A percentile compares a stretch with the other conserved stretches of the same genome.
phyloP scores from a whole-genome alignment of 2,329 filamentous ascomycete species.

The Verticillium isaacii region DNA sequence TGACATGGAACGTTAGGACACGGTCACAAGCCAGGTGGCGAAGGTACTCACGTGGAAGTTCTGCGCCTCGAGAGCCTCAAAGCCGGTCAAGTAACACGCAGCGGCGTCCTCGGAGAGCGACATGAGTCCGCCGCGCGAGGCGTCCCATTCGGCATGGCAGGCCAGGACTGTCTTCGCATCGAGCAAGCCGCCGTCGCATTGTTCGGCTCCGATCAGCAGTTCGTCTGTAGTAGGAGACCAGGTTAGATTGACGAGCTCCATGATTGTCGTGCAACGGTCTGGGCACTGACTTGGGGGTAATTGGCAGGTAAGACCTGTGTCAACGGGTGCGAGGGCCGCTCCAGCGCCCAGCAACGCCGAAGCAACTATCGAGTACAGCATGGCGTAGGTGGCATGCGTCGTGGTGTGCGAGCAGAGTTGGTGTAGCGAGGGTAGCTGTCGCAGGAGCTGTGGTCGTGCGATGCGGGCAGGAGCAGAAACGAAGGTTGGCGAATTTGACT shows the following conservation, averaged over 20 bases:
- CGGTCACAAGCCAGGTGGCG: background rate
- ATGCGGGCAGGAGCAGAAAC: background rate
- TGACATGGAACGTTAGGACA: slow-evolving; percentile 20
- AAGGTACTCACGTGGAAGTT: slow-evolving; percentile 51
- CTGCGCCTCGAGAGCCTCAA: slow-evolving; percentile 70
- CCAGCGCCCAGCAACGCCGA: background rate
- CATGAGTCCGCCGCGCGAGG: background rate
- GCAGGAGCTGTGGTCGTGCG: background rate
- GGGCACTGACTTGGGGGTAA: background rate
- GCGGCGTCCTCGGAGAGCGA: slow-evolving; percentile 63
- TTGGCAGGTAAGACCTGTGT: slow-evolving; percentile 2
- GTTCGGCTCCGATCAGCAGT: background rate
- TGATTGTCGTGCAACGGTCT: background rate
- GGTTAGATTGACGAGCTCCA: background rate
- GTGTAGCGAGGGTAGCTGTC: background rate
- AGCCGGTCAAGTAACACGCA: slow-evolving; percentile 80
- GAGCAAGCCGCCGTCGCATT: background rate
- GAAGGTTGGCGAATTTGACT: background rate
- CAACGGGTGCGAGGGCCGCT: slow-evolving; percentile 37
- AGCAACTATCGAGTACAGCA: background rate
- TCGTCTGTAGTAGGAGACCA: background rate
- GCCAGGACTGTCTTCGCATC: background rate
- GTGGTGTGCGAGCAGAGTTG: background rate
- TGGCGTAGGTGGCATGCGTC: background rate
- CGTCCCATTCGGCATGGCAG: background rate